Evolutionary conservation across 352 stramenopile species (phyloP).

Genomic region (Pythium vanterpoolii): DNA sequence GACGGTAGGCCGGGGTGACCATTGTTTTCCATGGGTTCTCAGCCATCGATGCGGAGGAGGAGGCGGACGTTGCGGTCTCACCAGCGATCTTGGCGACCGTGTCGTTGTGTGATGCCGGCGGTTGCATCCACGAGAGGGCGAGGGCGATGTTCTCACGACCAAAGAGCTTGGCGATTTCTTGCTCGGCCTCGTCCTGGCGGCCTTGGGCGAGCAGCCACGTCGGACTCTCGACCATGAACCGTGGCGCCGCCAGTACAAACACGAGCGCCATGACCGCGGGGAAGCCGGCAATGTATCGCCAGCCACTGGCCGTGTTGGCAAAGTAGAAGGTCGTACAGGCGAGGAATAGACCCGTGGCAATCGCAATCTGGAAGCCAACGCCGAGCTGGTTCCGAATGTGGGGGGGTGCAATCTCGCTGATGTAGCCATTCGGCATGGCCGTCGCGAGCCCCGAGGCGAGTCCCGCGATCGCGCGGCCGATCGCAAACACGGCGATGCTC

Average conservation of each 20-base stretch:
- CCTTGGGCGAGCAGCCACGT: slow-evolving; percentile 34
- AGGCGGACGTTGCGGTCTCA: background rate
- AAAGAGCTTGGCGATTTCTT: slow-evolving; percentile 27
- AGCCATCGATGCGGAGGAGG: background rate
- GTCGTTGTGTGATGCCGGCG: background rate
- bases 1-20: slow-evolving; percentile 24
- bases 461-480: slow-evolving; percentile 43
- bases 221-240: slow-evolving; percentile 27
- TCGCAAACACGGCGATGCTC: slow-evolving; percentile 32
- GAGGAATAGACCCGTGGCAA: slow-evolving; percentile 43
- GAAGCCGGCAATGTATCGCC: slow-evolving; percentile 53
- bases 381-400: slow-evolving; percentile 34
- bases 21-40: slow-evolving; percentile 8
- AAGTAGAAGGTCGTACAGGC: slow-evolving; percentile 50
- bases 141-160: slow-evolving; percentile 21
- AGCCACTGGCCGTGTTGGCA: slow-evolving; percentile 39
- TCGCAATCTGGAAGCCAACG: slow-evolving; percentile 38
- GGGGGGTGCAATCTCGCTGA: slow-evolving; percentile 28
- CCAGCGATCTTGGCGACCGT: slow-evolving; percentile 3
- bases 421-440: slow-evolving; percentile 25
- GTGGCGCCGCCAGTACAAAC: slow-evolving; percentile 30
- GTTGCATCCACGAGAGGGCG: slow-evolving; percentile 23
- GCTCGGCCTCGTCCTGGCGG: slow-evolving; percentile 20
- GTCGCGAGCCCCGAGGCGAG: slow-evolving; percentile 43
- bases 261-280: slow-evolving; percentile 45